Evolutionary conservation across 1,284 basidiomycete species (phyloP).

Genomic region (Hortiboletus rubellus): DNA sequence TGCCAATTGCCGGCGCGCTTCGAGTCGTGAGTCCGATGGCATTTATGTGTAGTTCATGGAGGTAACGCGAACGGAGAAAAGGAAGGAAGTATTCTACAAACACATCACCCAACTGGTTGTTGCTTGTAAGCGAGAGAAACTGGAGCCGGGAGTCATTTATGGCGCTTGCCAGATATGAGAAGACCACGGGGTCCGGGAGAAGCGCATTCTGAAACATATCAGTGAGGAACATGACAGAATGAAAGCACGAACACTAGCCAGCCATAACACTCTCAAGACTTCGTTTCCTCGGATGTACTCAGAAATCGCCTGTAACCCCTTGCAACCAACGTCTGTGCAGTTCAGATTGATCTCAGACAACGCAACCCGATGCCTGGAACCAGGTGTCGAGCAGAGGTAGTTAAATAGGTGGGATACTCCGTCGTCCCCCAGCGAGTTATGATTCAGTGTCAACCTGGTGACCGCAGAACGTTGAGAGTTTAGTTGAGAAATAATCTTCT

Average conservation of each 20-base stretch:
- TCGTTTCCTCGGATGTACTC: slow-evolving; percentile 52
- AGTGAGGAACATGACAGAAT: slow-evolving; percentile 1
- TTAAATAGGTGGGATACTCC: slow-evolving; percentile 58
- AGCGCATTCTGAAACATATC: slow-evolving; percentile 28
- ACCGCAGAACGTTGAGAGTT: slow-evolving; percentile 41
- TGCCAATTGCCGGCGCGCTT: slow-evolving; percentile 27
- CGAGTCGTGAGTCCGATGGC: slow-evolving; percentile 29
- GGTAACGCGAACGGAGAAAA: slow-evolving; percentile 28
- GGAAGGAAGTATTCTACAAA: slow-evolving; percentile 33
- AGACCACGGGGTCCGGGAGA: slow-evolving; percentile 20
- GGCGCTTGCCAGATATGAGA: slow-evolving; percentile 32
- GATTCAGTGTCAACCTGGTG: slow-evolving; percentile 53
- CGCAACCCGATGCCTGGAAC: slow-evolving; percentile 41
- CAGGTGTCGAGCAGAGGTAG: slow-evolving; percentile 52
- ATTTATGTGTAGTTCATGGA: slow-evolving; percentile 34
- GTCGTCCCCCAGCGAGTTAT: slow-evolving; percentile 59
- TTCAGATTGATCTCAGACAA: slow-evolving; percentile 60
- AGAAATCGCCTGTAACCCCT: slow-evolving; percentile 52
- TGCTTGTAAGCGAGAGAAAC: slow-evolving; percentile 31
- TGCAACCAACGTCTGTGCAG: slow-evolving; percentile 54
- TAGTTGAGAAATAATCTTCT: slow-evolving; percentile 48
- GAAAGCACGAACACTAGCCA: slow-evolving; percentile 53
- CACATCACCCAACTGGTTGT: slow-evolving; percentile 26
- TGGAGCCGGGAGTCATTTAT: slow-evolving; percentile 30
- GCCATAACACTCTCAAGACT: slow-evolving; percentile 46